These are phyloP conservation scores for Phlegmacium glaucopus DNA, from an alignment of 768 basidiomycete genomes.

Conservation along the genomic window DNA sequence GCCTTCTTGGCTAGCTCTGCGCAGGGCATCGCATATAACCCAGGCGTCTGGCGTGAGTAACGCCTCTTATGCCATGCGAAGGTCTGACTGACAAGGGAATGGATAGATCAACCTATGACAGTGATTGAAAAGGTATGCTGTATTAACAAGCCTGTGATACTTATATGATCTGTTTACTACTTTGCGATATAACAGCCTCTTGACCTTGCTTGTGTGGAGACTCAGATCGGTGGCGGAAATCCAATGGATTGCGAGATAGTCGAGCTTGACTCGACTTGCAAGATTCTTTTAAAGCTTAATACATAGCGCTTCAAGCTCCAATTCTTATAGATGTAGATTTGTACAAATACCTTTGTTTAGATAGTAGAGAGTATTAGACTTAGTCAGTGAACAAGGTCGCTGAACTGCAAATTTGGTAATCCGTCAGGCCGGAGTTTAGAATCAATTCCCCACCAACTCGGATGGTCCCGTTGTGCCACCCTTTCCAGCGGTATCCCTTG, in stretches of 20 bases:
- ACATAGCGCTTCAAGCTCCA: not conserved
- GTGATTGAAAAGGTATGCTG: slow-evolving; percentile 62
- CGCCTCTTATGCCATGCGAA: not conserved
- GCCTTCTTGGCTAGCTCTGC: slow-evolving; percentile 79
- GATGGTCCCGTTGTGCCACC: slow-evolving; percentile 13
- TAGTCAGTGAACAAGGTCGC: slow-evolving; percentile 9
- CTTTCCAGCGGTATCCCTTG: slow-evolving; percentile 15
- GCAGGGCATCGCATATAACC: slow-evolving; percentile 86
- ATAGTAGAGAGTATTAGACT: slow-evolving; percentile 1
- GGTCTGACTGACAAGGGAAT: slow-evolving; percentile 6
- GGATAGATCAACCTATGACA: slow-evolving; percentile 88
- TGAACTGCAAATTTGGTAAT: slow-evolving; percentile 31
- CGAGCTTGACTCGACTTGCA: slow-evolving; percentile 37
- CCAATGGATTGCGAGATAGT: slow-evolving; percentile 84
- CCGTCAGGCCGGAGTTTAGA: slow-evolving; percentile 40
- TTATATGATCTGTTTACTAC: slow-evolving; percentile 12
- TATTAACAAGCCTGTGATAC: not conserved
- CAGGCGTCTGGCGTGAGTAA: slow-evolving; percentile 87
- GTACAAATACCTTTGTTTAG: not conserved
- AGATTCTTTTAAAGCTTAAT: slow-evolving; percentile 32
- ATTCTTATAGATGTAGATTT: not conserved
- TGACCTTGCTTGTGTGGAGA: slow-evolving; percentile 89
- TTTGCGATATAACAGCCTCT: slow-evolving; percentile 43
- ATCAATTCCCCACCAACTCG: slow-evolving; percentile 23
- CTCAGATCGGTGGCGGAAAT: slow-evolving; percentile 83